Evolutionary conservation across 1,284 basidiomycete species (phyloP).

Genomic region (Violaceomyces palustris): DNA sequence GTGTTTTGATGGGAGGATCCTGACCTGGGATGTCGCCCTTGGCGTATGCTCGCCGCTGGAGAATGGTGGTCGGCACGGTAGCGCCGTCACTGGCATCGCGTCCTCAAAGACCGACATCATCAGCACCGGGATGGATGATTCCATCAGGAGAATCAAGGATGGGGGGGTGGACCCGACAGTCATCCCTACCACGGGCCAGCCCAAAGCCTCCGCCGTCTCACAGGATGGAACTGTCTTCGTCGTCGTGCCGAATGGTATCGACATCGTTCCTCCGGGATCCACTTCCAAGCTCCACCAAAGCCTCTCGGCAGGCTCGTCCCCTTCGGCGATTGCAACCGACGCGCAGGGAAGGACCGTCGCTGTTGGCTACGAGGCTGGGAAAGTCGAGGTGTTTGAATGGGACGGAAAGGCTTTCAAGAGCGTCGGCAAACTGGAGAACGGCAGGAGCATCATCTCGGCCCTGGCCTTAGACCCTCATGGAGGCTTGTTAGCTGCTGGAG

Average conservation of each 20-base stretch:
- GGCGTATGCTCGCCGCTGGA: conserved; percentile 54
- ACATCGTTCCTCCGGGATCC: conserved; percentile 54
- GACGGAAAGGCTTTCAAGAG: conserved; percentile 62
- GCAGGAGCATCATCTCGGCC: conserved; percentile 60
- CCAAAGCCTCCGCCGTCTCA: conserved; percentile 56
- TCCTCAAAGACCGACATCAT: conserved; percentile 7
- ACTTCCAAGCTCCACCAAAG: conserved; percentile 15
- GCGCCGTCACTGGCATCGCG: conserved; percentile 65
- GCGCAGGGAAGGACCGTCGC: conserved; percentile 60
- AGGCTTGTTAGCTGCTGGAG: conserved; percentile 61
- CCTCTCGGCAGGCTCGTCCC: conserved; percentile 17
- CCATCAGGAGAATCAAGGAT: conserved; percentile 16
- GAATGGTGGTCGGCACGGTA: conserved; percentile 66
- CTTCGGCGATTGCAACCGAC: conserved; percentile 57
- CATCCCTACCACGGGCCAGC: conserved; percentile 62
- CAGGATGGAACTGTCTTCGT: conserved; percentile 60
- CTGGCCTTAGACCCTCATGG: conserved; percentile 78
- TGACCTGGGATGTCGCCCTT: conserved; percentile 60
- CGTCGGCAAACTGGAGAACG: conserved; percentile 10
- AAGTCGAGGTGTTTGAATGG: conserved; percentile 33
- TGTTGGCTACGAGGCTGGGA: conserved; percentile 61
- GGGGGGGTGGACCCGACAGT: conserved; percentile 11
- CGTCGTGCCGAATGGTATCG: conserved; percentile 64
- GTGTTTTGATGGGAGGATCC: conserved; percentile 74
- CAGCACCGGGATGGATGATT: conserved; percentile 36